Evolutionary conservation across 768 basidiomycete genomes (phyloP), one percentile per base, ranked within the genome.

Genomic region (Mycena haematopus): DNA sequence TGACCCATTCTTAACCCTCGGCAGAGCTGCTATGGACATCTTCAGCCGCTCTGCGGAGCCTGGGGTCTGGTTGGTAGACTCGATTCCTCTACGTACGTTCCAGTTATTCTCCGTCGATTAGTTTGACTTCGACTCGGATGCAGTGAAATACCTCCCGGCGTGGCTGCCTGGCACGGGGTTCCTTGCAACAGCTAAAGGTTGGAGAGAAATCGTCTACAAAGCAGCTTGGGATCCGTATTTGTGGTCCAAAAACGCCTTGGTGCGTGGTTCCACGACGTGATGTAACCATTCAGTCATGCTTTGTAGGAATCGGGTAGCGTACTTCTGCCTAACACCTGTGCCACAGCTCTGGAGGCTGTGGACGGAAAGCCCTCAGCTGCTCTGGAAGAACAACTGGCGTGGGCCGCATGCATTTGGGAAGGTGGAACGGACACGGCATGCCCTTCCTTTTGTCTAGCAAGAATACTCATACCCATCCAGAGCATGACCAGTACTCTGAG

Each of bases 381-480:
- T 19, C 7, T 35, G 3, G 52, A 65, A 31, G 42, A 65, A 10
- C 47, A 46, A 21, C 38, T 65, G 6, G 53, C 31, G 7, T 61
- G 60, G 60, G 60, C 60, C 3, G 46, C 63, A 8, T 33, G 25
- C 8, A 31, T 35, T 21, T 46, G 60, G 53, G 45, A n/a, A 8
- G 63, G 46, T 4, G 63, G 63, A 21, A 29, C 52, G 35, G 47
- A 65, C 24, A 65, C 63, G 27, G 63, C 56, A 51, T 4, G 52
- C 19, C 15, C 0, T 31, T 27, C n/a, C n/a, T n/a, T n/a, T n/a
- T n/a, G n/a, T n/a, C n/a, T n/a, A n/a, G n/a, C n/a, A n/a, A n/a
- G n/a, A n/a, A n/a, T n/a, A n/a, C n/a, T n/a, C n/a, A n/a, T n/a
- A n/a, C n/a, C n/a, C n/a, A n/a, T n/a, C n/a, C n/a, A n/a, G n/a